phyloP scores from a whole-genome alignment of 83 land plant species.

The Picea abies region DNA sequence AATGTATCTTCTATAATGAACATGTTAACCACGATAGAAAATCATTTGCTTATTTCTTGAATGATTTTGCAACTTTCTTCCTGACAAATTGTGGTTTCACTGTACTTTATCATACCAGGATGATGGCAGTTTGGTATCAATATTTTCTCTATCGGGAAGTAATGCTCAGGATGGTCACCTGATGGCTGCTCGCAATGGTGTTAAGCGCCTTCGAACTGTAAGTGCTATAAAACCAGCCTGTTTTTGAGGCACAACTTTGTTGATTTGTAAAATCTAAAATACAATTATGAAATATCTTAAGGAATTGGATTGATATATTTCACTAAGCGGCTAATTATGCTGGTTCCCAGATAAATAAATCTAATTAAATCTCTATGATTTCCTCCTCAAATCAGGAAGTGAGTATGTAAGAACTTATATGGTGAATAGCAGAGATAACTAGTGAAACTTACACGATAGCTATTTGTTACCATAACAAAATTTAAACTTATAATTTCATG shows the following conservation, averaged over 20 bases:
- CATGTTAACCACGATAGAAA: background rate
- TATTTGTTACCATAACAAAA: background rate
- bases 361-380: no score
- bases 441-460: background rate
- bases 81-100: background rate
- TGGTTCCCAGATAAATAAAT: no score
- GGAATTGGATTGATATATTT: background rate
- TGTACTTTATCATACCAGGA: conserved; percentile 52
- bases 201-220: conserved; percentile 95
- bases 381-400: no score
- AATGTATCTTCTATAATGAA: background rate
- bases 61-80: background rate
- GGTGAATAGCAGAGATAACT: background rate
- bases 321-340: background rate
- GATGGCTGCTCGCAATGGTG: conserved; percentile 96
- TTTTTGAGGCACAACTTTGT: background rate
- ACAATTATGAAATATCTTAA: background rate
- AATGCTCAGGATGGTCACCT: conserved; percentile 90
- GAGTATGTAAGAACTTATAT: background rate
- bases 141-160: conserved; percentile 84
- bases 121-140: conserved; percentile 89
- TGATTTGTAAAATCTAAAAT: background rate
- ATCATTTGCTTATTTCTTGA: background rate
- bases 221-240: conserved; percentile 18
- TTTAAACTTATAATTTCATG: background rate